Percentiles rank a stretch among this genome's conserved stretches.
phyloP scores from a whole-genome alignment of 2,329 filamentous ascomycete species.

The Cladosporium oxysporum region DNA sequence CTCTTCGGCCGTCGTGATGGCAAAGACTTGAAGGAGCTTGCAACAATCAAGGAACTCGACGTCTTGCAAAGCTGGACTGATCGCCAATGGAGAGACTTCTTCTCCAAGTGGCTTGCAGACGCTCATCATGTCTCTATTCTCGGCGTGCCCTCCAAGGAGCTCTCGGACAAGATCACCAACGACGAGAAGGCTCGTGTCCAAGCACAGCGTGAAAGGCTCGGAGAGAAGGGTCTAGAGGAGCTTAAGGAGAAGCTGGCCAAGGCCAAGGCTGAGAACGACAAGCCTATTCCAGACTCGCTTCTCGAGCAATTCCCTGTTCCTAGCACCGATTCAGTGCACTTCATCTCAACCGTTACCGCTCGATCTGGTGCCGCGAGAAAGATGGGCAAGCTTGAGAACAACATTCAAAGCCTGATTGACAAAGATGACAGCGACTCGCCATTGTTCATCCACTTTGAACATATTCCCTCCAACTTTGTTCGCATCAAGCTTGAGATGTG shows the following conservation, averaged over 20 bases:
- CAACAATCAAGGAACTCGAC: slow-evolving; percentile 58
- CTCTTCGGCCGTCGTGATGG: slow-evolving; percentile 87
- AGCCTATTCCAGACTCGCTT: slow-evolving; percentile 78
- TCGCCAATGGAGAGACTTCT: slow-evolving; percentile 76
- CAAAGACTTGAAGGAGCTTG: slow-evolving; percentile 45
- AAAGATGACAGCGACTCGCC: slow-evolving; percentile 58
- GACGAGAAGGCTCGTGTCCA: slow-evolving; percentile 79
- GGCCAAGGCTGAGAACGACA: slow-evolving; percentile 86
- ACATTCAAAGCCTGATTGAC: slow-evolving; percentile 76
- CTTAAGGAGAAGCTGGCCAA: slow-evolving; percentile 74
- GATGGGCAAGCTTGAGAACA: slow-evolving; percentile 66
- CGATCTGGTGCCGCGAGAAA: slow-evolving; percentile 75
- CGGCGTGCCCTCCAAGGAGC: slow-evolving; percentile 77
- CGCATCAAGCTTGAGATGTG: slow-evolving; percentile 80
- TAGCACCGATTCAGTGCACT: slow-evolving; percentile 86
- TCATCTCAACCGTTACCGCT: slow-evolving; percentile 85
- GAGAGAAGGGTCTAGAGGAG: slow-evolving; percentile 75
- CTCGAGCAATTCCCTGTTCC: slow-evolving; percentile 82
- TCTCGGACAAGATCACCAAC: slow-evolving; percentile 78
- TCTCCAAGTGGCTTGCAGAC: slow-evolving; percentile 81
- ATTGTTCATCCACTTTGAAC: slow-evolving; percentile 94
- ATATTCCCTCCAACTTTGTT: slow-evolving; percentile 90
- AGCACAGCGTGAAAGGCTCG: slow-evolving; percentile 75
- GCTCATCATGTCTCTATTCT: slow-evolving; percentile 85
- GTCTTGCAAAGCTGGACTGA: slow-evolving; percentile 78